Evolutionary conservation across 2,329 filamentous ascomycete genomes (phyloP).

Genomic region (Arthroderma sp.): DNA sequence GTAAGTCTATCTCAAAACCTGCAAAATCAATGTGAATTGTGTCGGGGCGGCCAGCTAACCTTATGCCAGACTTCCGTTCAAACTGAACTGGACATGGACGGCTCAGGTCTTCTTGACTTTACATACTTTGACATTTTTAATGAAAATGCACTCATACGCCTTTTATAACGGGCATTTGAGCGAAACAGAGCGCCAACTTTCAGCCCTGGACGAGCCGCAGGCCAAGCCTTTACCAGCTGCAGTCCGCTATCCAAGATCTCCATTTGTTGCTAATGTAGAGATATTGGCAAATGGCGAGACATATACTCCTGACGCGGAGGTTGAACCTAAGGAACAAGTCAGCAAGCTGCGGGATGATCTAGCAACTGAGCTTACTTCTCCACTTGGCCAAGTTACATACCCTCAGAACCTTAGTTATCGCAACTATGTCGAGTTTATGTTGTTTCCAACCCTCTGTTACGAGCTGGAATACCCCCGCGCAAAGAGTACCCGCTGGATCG

Average conservation of each 20-base stretch:
- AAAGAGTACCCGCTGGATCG: constrained; percentile 59
- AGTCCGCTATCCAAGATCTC: constrained; percentile 57
- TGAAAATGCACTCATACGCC: constrained; percentile 98
- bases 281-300: constrained; percentile 8
- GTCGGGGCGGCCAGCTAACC: constrained; percentile 15
- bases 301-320: constrained; percentile 19
- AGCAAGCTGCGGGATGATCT: constrained; percentile 69
- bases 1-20: constrained; percentile 26
- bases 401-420: constrained; percentile 70
- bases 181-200: constrained; percentile 70
- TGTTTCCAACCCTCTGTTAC: constrained; percentile 94
- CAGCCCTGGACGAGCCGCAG: constrained; percentile 66
- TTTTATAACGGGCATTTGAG: constrained; percentile 96
- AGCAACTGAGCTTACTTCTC: constrained; percentile 80
- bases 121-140: constrained; percentile 80
- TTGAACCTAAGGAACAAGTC: constrained; percentile 39
- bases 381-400: constrained; percentile 79
- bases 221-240: constrained; percentile 49
- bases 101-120: constrained; percentile 89
- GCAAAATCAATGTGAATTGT: neutral
- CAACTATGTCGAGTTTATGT: constrained; percentile 77
- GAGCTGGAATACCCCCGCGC: constrained; percentile 91
- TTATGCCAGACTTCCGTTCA: constrained; percentile 55
- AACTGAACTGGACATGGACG: constrained; percentile 89
- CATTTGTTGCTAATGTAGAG: neutral